These are phyloP conservation scores for Pythium coloratum DNA, from an alignment of 352 stramenopile genomes.

Conservation along the genomic window DNA sequence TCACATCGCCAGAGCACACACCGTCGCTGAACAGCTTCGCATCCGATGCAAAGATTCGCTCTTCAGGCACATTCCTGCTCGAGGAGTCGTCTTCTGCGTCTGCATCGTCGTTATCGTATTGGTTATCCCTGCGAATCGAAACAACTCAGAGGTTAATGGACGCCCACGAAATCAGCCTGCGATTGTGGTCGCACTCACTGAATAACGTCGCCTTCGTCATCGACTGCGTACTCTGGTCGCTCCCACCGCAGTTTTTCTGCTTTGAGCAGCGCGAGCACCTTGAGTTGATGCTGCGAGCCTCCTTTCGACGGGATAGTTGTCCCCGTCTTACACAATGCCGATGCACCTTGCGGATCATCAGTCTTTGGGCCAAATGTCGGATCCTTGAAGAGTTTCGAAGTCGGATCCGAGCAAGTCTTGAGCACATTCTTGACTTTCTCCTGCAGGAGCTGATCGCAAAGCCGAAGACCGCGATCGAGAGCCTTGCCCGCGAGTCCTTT, in stretches of 20 bases:
- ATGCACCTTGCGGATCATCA: constrained; percentile 53
- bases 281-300: constrained; percentile 71
- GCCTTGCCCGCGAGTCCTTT: constrained; percentile 64
- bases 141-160: background rate
- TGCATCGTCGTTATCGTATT: constrained; percentile 33
- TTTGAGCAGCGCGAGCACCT: constrained; percentile 68
- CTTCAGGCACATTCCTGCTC: constrained; percentile 17
- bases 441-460: constrained; percentile 73
- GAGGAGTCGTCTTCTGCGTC: constrained; percentile 32
- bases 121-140: constrained; percentile 21
- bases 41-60: constrained; percentile 54
- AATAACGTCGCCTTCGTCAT: constrained; percentile 27
- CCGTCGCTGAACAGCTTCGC: constrained; percentile 79
- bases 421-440: constrained; percentile 73
- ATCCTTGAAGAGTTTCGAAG: constrained; percentile 68
- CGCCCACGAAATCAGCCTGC: background rate
- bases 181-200: constrained; percentile 13
- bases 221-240: constrained; percentile 57
- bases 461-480: constrained; percentile 49
- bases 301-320: constrained; percentile 58
- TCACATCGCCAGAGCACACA: constrained; percentile 79
- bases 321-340: constrained; percentile 69
- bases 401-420: constrained; percentile 44
- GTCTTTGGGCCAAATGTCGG: constrained; percentile 76
- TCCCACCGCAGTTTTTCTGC: constrained; percentile 82